Evolutionary conservation across 306 rosid genomes (phyloP).

Genomic region (Malus orientalis): DNA sequence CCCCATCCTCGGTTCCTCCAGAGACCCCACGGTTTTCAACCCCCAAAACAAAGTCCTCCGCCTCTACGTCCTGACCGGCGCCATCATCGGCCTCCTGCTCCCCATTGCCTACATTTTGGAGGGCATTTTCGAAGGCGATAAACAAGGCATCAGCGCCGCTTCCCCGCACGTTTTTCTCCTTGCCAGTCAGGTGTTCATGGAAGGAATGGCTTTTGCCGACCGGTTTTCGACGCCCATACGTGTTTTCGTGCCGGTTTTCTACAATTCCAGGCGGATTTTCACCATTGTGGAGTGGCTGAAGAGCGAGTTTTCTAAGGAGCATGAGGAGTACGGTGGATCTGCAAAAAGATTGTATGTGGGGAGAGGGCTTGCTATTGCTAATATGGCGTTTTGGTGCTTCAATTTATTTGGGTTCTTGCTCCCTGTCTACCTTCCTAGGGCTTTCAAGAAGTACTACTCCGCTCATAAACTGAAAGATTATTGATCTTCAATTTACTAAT

Average conservation of each 20-base stretch:
- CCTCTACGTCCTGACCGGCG: conserved; percentile 43
- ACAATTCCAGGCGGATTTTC: conserved; percentile 69
- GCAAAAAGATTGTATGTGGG: conserved; percentile 42
- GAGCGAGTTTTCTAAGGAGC: conserved; percentile 50
- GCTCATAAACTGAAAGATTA: conserved; percentile 27
- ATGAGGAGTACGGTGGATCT: conserved; percentile 40
- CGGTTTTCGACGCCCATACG: conserved; percentile 58
- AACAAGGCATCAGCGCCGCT: conserved; percentile 76
- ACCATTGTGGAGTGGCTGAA: conserved; percentile 65
- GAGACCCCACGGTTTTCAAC: conserved; percentile 34
- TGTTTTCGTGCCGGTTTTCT: conserved; percentile 75
- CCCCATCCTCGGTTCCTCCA: conserved; percentile 32
- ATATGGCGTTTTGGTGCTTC: conserved; percentile 83
- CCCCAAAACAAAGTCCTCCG: conserved; percentile 42
- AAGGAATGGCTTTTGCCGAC: conserved; percentile 51
- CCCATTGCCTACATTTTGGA: conserved; percentile 67
- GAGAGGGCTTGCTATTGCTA: conserved; percentile 69
- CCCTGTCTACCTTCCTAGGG: conserved; percentile 87
- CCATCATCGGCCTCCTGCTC: conserved; percentile 55
- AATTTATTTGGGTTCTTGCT: conserved; percentile 83
- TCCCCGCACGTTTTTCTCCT: conserved; percentile 79
- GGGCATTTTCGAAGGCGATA: conserved; percentile 68
- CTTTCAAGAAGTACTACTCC: conserved; percentile 61
- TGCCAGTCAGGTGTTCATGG: conserved; percentile 85
- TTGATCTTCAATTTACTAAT: not conserved